Percentiles rank a stretch among this genome's conserved stretches.
These are phyloP conservation scores for Cupressus sempervirens DNA, from an alignment of 75 land plant species.

Conservation along the genomic window DNA sequence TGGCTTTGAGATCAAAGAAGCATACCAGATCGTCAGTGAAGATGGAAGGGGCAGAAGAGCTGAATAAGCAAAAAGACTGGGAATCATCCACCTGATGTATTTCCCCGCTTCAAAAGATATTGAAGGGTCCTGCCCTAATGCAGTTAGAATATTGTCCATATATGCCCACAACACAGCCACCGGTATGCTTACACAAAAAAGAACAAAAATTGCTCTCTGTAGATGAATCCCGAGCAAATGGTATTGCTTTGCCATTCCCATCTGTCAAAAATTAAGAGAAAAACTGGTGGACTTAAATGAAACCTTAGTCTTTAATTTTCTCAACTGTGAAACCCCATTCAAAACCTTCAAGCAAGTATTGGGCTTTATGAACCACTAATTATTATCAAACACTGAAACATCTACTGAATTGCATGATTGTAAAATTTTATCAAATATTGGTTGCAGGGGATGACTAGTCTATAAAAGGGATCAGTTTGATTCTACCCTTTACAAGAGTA, in stretches of 20 bases:
- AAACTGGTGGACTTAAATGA: neutral
- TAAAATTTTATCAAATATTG: too few species aligned
- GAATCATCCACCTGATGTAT: slow-evolving; percentile 64
- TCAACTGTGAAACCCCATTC: too few species aligned
- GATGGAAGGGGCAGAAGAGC: slow-evolving; percentile 72
- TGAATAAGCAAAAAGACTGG: slow-evolving; percentile 60
- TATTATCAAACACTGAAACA: too few species aligned
- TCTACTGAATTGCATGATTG: too few species aligned
- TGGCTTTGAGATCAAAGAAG: neutral
- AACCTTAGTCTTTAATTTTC: neutral
- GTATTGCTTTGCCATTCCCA: slow-evolving; percentile 56
- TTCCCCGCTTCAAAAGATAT: slow-evolving; percentile 55
- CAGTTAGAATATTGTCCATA: slow-evolving; percentile 40
- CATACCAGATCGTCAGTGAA: slow-evolving; percentile 76
- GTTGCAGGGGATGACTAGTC: neutral
- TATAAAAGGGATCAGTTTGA: neutral
- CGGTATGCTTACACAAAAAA: slow-evolving; percentile 46
- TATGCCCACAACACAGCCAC: slow-evolving; percentile 62
- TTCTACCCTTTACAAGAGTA: neutral
- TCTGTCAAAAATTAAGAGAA: neutral
- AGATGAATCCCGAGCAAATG: slow-evolving; percentile 61
- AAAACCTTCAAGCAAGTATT: too few species aligned
- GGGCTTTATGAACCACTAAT: too few species aligned
- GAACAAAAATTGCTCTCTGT: slow-evolving; percentile 61
- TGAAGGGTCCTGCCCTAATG: slow-evolving; percentile 50